Evolutionary conservation across 352 stramenopile species (phyloP).

Genomic region (Globisporangium lucens): DNA sequence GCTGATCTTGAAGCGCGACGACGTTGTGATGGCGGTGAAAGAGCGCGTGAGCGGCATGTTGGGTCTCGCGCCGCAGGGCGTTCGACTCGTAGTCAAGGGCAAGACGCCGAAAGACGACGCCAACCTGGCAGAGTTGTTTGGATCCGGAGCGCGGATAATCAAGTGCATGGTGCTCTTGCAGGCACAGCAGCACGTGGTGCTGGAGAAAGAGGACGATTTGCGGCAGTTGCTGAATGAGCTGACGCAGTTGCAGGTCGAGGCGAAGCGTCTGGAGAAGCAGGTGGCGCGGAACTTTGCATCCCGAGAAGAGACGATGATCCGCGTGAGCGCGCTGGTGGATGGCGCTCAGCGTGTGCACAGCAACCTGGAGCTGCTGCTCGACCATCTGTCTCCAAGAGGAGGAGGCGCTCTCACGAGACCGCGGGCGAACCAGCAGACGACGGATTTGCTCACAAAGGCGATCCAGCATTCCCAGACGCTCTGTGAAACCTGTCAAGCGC

Average conservation of each 20-base stretch:
- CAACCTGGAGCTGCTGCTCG: slow-evolving; percentile 52
- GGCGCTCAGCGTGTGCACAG: slow-evolving; percentile 26
- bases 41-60: slow-evolving; percentile 40
- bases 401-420: slow-evolving; percentile 1
- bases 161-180: slow-evolving; percentile 76
- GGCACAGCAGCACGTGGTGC: slow-evolving; percentile 50
- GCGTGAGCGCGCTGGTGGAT: slow-evolving; percentile 42
- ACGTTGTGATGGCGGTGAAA: slow-evolving; percentile 43
- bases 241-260: slow-evolving; percentile 30
- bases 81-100: slow-evolving; percentile 64
- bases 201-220: slow-evolving; percentile 67
- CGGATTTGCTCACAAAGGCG: slow-evolving; percentile 24
- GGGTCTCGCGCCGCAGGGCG: slow-evolving; percentile 31
- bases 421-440: slow-evolving; percentile 22
- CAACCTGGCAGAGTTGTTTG: slow-evolving; percentile 18
- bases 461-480: slow-evolving; percentile 28
- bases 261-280: slow-evolving; percentile 34
- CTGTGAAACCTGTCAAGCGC: slow-evolving; percentile 17
- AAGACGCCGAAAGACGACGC: slow-evolving; percentile 47
- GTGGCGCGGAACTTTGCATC: slow-evolving; percentile 52
- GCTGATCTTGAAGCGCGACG: slow-evolving; percentile 33
- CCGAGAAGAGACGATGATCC: slow-evolving; percentile 45
- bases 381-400: slow-evolving; percentile 29
- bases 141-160: slow-evolving; percentile 25
- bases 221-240: slow-evolving; percentile 61